Evolutionary conservation across 2,329 filamentous ascomycete species (phyloP), one percentile per base, ranked within the genome.

Genomic region (Clonostachys rosea): DNA sequence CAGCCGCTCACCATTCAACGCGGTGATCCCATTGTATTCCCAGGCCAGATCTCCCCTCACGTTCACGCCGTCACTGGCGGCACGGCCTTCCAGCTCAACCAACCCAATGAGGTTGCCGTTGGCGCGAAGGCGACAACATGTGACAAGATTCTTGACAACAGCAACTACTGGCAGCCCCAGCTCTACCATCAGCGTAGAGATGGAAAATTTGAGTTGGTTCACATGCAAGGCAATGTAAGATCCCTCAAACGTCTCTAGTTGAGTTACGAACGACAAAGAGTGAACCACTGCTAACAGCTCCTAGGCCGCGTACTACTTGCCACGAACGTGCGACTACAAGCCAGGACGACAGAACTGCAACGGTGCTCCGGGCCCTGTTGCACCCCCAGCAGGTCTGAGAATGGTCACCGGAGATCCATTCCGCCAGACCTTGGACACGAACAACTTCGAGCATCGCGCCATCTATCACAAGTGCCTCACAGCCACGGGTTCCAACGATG

Each of bases 81-180:
- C 17, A 81, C 78, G 52, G 79, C 71, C 8, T 86, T 87, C 59
- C 69, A 73, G 39, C 72, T 78, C 50, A 65, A 61, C 30, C 77
- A 81, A 70, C 67, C 66, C 47, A 83, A 76, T 56, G 66, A 70
- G 9, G 65, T 72, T 35, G 76, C 78, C n/a, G 66, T 70, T 47
- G 60, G 61, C 20, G 76, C 79, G 2, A 73, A 73, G 11, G 88
- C 85, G 62, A 84, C 84, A 2, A 83, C 84, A 5, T 87, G 84
- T 62, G 33, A 43, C 41, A 43, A 43, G 41, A 43, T 43, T 17
- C 41, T 43, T 14, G 41, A 43, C 18, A 43, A 78, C 48, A 84
- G 78, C 47, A 85, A 81, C 57, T 88, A 89, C 66, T 88, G 85
- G 84, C 79, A 79, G 14, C 84, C 84, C 1, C 71, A 72, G 50